Conservation (phyloP, 345 rosid genomes). For the Dovyalis caffra region DNA sequence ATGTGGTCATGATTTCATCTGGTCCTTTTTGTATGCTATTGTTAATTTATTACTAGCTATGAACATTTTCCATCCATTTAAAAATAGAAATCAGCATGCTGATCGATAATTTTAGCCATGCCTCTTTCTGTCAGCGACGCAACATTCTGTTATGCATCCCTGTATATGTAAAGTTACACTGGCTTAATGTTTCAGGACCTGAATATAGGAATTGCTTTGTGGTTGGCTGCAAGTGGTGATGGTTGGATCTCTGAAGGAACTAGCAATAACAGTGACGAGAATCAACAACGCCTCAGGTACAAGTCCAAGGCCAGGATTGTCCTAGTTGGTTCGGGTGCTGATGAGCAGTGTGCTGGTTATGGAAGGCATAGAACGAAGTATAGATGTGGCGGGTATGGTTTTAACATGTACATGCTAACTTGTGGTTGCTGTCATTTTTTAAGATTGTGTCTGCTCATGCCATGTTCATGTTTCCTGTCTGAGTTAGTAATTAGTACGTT, state of each 20-base stretch:
- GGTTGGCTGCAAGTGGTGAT: conserved; percentile 85
- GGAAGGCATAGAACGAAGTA: conserved; percentile 89
- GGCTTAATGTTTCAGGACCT: conserved; percentile 60
- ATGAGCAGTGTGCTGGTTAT: conserved; percentile 98
- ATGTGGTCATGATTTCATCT: background rate
- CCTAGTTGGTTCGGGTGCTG: conserved; percentile 95
- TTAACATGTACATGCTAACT: background rate
- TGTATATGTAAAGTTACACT: background rate
- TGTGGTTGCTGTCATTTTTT: background rate
- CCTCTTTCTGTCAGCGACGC: background rate
- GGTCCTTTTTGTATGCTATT: background rate
- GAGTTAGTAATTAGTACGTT: background rate
- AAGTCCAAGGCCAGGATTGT: conserved; percentile 68
- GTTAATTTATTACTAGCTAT: background rate
- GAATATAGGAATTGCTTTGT: conserved; percentile 88
- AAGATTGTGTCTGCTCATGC: no score
- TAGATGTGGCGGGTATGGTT: conserved; percentile 65
- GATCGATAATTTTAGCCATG: background rate
- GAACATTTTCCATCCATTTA: background rate
- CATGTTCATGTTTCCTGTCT: no score
- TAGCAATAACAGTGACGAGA: conserved; percentile 19
- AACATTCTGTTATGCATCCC: background rate
- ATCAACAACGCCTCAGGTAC: conserved; percentile 40
- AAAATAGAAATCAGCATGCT: conserved; percentile 6
- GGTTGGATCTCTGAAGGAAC: conserved; percentile 65